A percentile compares a stretch with the other conserved stretches of the same genome.
Evolutionary conservation across 2,329 filamentous ascomycete genomes (phyloP).

Genomic region (Acephala macrosclerotiorum): DNA sequence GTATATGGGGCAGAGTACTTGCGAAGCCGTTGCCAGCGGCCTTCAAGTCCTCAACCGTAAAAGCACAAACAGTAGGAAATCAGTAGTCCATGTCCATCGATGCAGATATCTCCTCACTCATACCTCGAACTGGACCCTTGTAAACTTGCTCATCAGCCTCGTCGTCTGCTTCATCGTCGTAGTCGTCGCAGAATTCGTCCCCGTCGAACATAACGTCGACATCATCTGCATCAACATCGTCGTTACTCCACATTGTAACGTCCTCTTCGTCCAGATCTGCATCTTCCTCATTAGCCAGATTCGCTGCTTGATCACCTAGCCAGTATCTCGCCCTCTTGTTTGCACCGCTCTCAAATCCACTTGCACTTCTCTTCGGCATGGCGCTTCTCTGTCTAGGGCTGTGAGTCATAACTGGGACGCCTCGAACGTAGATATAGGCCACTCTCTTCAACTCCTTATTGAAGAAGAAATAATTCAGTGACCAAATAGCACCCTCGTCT

Average conservation of each 20-base stretch:
- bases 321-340: conserved; percentile 88
- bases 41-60: conserved; percentile 19
- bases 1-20: conserved; percentile 24
- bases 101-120: conserved; percentile 69
- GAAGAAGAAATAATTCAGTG: conserved; percentile 97
- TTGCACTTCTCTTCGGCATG: conserved; percentile 39
- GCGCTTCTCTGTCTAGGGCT: conserved; percentile 57
- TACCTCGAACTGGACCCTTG: conserved; percentile 56
- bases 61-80: conserved; percentile 18
- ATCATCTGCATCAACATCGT: conserved; percentile 51
- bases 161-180: conserved; percentile 45
- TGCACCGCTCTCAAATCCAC: conserved; percentile 57
- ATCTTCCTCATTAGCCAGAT: conserved; percentile 51
- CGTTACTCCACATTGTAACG: conserved; percentile 46
- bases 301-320: conserved; percentile 72
- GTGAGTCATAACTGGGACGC: conserved; percentile 78
- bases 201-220: conserved; percentile 58
- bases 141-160: conserved; percentile 49
- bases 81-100: conserved; percentile 65
- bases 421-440: conserved; percentile 90
- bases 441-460: conserved; percentile 92
- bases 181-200: conserved; percentile 51
- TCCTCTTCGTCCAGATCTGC: conserved; percentile 48
- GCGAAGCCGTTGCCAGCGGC: conserved; percentile 27
- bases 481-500: conserved; percentile 94